phyloP scores from a whole-genome alignment of 805 yeast species.

The Wickerhamomyces chaumierensis region DNA sequence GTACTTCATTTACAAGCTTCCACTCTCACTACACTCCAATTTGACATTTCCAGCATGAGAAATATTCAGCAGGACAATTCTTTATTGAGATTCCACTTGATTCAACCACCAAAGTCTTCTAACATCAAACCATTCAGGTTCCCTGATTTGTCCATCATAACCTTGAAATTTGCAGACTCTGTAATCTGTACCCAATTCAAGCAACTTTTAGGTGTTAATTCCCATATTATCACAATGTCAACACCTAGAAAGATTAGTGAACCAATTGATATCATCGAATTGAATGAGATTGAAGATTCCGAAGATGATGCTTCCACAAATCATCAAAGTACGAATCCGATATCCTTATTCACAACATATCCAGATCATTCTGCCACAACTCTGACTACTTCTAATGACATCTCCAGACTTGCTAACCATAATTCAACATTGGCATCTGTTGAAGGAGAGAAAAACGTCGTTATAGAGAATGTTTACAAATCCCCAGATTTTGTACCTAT shows the following conservation, averaged over 20 bases:
- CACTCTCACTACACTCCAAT: no score
- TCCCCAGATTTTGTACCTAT: no score
- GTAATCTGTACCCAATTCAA: background rate
- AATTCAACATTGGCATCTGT: no score
- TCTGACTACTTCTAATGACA: no score
- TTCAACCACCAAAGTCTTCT: conserved; percentile 5
- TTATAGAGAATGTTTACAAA: no score
- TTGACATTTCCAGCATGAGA: conserved; percentile 6
- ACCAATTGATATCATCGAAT: conserved; percentile 17
- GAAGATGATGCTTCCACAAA: conserved; percentile 3
- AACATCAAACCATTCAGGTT: conserved; percentile 3
- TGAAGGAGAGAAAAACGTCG: no score
- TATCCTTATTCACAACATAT: no score
- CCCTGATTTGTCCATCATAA: conserved; percentile 1
- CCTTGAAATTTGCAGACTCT: conserved; percentile 3
- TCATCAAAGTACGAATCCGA: conserved; percentile 8
- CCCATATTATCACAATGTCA: background rate
- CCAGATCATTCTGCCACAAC: no score
- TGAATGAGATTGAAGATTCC: conserved; percentile 5
- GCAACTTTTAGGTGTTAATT: background rate
- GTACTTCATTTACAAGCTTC: no score
- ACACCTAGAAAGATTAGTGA: conserved; percentile 22
- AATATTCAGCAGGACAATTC: background rate
- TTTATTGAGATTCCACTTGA: conserved; percentile 3
- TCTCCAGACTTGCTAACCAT: no score